These are phyloP conservation scores for Dactylorhiza incarnata DNA, from an alignment of 106 monocot genomes.

Conservation along the genomic window DNA sequence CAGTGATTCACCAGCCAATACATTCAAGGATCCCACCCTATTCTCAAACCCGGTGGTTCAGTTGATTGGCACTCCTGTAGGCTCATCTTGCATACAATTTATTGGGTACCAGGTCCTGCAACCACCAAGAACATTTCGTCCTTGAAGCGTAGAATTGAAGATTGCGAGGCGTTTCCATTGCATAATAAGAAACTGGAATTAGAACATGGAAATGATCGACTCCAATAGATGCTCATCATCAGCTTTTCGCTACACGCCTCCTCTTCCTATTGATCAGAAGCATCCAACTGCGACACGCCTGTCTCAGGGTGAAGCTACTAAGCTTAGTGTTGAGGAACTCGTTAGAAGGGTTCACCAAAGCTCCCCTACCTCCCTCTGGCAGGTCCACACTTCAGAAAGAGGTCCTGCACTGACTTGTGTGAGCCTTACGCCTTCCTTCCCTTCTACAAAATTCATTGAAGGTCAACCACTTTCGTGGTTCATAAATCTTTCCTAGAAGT, in stretches of 20 bases:
- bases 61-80: background rate
- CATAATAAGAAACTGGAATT: conserved; percentile 29
- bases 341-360: background rate
- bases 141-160: conserved; percentile 17
- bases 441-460: background rate
- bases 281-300: background rate
- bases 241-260: background rate
- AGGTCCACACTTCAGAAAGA: background rate
- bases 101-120: conserved; percentile 15
- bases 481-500: no score
- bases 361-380: conserved; percentile 1
- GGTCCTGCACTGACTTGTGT: background rate
- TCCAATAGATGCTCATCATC: conserved; percentile 17
- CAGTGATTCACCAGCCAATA: background rate
- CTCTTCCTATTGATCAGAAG: conserved; percentile 16
- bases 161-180: conserved; percentile 27
- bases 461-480: background rate
- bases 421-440: background rate
- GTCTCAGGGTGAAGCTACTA: background rate
- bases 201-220: conserved; percentile 18
- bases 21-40: background rate
- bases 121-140: conserved; percentile 28
- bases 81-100: conserved; percentile 10
- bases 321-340: background rate
- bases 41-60: background rate